Conservation (phyloP, 345 rosid species). For the Rubroshorea leprosula region DNA sequence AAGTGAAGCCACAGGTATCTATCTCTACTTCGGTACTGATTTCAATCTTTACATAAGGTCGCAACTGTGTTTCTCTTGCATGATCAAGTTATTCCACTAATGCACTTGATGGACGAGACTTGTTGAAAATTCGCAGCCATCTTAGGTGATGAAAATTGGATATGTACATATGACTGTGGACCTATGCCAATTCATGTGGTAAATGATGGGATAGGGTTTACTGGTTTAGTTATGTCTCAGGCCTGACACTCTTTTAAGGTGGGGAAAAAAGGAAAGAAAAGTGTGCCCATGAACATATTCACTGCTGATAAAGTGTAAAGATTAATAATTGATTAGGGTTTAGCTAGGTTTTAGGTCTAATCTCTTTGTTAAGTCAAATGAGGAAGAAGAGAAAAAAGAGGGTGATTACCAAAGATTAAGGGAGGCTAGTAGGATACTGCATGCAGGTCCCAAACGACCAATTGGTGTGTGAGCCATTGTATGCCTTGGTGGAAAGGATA, state of each 20-base stretch:
- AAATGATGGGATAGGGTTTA: not conserved
- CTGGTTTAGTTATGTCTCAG: not conserved
- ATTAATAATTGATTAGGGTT: not conserved
- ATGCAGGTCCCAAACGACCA: not conserved
- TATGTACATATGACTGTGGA: not conserved
- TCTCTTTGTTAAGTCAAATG: not conserved
- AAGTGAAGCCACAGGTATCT: conserved; percentile 58
- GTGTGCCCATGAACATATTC: too few relatives aligned
- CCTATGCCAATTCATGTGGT: not conserved
- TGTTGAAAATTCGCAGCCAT: not conserved
- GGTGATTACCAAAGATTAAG: not conserved
- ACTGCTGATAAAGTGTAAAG: too few relatives aligned
- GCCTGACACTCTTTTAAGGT: not conserved
- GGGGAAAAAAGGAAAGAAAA: not conserved
- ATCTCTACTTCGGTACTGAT: not conserved
- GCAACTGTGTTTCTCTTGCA: too few relatives aligned
- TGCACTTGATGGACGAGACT: not conserved
- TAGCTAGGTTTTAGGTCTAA: not conserved
- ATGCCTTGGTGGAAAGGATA: too few relatives aligned
- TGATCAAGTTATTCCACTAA: not conserved
- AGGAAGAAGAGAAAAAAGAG: not conserved
- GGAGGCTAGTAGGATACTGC: not conserved
- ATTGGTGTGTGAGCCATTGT: not conserved
- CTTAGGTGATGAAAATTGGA: not conserved
- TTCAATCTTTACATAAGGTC: not conserved